Percentiles rank a stretch among this genome's conserved stretches.
Conservation (phyloP, 2,329 filamentous ascomycete species). For the Fusarium subglutinans region DNA sequence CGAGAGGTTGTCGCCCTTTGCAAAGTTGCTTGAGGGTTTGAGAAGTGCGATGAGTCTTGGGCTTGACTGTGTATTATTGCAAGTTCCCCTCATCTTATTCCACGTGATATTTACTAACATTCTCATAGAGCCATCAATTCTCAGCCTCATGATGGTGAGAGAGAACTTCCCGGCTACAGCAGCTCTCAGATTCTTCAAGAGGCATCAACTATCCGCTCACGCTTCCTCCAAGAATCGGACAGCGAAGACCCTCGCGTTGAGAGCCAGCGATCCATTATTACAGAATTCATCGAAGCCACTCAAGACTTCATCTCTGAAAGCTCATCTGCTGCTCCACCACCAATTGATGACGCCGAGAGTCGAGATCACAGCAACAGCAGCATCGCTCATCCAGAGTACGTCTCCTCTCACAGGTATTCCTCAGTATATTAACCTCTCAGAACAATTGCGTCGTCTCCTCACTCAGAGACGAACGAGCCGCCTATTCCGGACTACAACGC, state of each 20-base stretch:
- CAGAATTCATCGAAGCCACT: conserved; percentile 38
- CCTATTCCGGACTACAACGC: conserved; percentile 41
- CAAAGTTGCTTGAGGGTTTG: conserved; percentile 28
- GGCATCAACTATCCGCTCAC: conserved; percentile 29
- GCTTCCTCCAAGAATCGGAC: conserved; percentile 26
- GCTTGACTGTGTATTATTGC: conserved; percentile 36
- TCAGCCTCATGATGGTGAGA: conserved; percentile 24
- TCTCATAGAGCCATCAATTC: conserved; percentile 33
- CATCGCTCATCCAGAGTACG: conserved; percentile 24
- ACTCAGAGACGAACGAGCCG: conserved; percentile 36
- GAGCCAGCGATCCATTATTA: conserved; percentile 22
- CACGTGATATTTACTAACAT: not conserved
- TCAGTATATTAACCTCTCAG: not conserved
- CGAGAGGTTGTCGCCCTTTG: conserved; percentile 34
- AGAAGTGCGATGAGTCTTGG: conserved; percentile 40
- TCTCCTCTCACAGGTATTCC: rapidly evolving
- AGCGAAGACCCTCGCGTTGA: conserved; percentile 35
- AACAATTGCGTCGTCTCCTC: conserved; percentile 37
- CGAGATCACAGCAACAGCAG: conserved; percentile 13
- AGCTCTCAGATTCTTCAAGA: conserved; percentile 43
- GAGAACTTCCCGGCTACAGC: conserved; percentile 41
- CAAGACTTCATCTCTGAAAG: conserved; percentile 39
- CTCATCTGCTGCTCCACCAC: conserved; percentile 24
- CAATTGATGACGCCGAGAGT: not conserved
- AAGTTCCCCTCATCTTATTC: not conserved